Percentiles rank a stretch among this genome's conserved stretches.
Conservation (phyloP, 2,329 filamentous ascomycete species). For the Ascochyta viciae-villosae region DNA sequence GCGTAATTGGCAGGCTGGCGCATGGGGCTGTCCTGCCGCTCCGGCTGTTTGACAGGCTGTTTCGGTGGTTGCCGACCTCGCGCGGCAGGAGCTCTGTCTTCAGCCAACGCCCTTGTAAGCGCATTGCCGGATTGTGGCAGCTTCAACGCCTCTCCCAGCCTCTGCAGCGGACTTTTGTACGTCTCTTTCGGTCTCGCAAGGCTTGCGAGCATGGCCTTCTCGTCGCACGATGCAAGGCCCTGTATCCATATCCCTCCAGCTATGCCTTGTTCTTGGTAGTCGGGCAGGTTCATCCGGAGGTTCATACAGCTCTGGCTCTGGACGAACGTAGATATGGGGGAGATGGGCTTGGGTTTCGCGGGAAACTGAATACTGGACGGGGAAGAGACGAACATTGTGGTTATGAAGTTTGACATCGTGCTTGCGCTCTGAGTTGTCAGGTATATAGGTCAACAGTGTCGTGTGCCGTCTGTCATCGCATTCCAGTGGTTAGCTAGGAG, state of each 20-base stretch:
- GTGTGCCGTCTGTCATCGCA: conserved; percentile 32
- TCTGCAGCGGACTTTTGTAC: conserved; percentile 45
- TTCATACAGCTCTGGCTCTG: conserved; percentile 52
- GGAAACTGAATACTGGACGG: conserved; percentile 40
- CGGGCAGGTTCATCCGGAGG: conserved; percentile 24
- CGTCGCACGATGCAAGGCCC: not conserved
- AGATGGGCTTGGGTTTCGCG: conserved; percentile 48
- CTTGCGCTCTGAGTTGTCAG: conserved; percentile 19
- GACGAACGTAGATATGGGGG: conserved; percentile 54
- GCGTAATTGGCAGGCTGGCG: conserved; percentile 47
- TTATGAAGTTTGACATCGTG: conserved; percentile 78
- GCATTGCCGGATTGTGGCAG: conserved; percentile 23
- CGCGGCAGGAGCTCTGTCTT: not conserved
- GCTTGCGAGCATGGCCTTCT: conserved; percentile 21
- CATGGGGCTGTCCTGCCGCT: conserved; percentile 19
- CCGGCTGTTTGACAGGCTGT: not conserved
- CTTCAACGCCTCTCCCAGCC: conserved; percentile 37
- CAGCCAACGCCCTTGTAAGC: conserved; percentile 11
- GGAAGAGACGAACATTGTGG: conserved; percentile 73
- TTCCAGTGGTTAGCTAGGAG: conserved; percentile 45
- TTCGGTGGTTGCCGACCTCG: not conserved
- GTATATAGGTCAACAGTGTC: conserved; percentile 28
- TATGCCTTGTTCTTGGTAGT: conserved; percentile 20
- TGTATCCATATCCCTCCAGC: conserved; percentile 19
- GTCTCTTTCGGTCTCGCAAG: conserved; percentile 32